A percentile compares a stretch with the other conserved stretches of the same genome.
Conservation (phyloP, 2,329 filamentous ascomycete genomes). For the Fragosphaeria purpurea region DNA sequence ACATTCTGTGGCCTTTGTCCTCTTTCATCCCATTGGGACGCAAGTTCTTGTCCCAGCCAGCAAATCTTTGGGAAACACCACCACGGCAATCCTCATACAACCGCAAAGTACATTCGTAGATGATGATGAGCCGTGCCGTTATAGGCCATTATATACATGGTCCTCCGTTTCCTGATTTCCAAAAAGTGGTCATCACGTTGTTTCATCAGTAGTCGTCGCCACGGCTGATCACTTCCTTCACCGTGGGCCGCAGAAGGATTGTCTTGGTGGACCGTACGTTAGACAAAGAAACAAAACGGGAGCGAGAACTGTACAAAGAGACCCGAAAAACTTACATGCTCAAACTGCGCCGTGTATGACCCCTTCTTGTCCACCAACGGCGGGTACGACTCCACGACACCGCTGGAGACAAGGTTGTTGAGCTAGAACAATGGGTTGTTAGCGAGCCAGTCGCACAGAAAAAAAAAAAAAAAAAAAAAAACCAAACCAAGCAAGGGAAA, state of each 20-base stretch:
- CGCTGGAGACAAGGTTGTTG: slow-evolving; percentile 73
- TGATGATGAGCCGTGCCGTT: no score
- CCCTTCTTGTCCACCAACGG: slow-evolving; percentile 87
- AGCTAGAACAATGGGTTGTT: slow-evolving; percentile 39
- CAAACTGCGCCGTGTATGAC: slow-evolving; percentile 87
- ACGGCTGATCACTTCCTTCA: slow-evolving; percentile 80
- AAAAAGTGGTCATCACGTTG: no score
- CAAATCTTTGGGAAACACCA: no score
- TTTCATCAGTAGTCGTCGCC: slow-evolving; percentile 65
- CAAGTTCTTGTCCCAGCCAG: no score
- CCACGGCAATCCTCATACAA: no score
- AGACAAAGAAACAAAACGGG: background rate
- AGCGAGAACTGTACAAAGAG: no score
- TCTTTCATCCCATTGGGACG: no score
- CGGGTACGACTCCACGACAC: slow-evolving; percentile 84
- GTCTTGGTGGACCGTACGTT: slow-evolving; percentile 38
- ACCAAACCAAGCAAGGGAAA: background rate
- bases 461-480: background rate
- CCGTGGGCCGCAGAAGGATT: slow-evolving; percentile 64
- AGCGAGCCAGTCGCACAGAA: slow-evolving; percentile 9
- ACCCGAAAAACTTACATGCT: slow-evolving; percentile 60
- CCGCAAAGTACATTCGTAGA: no score
- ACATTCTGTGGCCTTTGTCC: no score
- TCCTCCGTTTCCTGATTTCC: no score
- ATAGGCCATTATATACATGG: no score